phyloP scores from a whole-genome alignment of 306 rosid species.

The Castanopsis chinensis region DNA sequence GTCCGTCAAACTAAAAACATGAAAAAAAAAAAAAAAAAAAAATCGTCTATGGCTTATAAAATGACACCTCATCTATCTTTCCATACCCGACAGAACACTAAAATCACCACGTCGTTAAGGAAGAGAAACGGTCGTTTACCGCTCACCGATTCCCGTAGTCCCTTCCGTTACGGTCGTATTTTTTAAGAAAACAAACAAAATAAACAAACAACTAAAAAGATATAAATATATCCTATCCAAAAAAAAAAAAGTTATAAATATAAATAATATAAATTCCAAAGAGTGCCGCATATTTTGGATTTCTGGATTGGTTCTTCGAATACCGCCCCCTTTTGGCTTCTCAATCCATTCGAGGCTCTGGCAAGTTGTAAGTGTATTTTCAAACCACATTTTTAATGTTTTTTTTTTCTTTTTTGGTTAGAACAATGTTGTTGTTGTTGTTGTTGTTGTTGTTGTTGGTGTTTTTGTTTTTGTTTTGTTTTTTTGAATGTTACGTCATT shows the following conservation, averaged over 20 bases:
- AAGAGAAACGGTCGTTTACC: neutral
- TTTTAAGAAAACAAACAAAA: neutral
- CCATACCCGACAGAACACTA: neutral
- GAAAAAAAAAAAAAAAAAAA: no score
- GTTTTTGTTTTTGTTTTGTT: neutral
- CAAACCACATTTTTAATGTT: neutral
- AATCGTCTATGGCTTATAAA: neutral
- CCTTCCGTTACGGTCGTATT: neutral
- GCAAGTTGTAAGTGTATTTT: slow-evolving; percentile 11
- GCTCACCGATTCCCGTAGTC: neutral
- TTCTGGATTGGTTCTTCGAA: neutral
- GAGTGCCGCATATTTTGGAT: neutral
- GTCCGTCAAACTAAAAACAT: no score
- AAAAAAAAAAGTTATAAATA: no score
- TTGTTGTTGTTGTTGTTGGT: no score
- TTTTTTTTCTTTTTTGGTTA: neutral
- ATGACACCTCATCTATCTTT: neutral
- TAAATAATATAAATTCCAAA: neutral
- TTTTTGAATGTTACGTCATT: neutral
- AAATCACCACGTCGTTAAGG: neutral
- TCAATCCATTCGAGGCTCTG: neutral
- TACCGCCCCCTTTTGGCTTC: slow-evolving; percentile 4
- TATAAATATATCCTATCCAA: no score
- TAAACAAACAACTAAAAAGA: no score
- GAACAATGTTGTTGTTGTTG: no score